A percentile compares a stretch with the other conserved stretches of the same genome.
phyloP scores from a whole-genome alignment of 139 green algal genomes.

The Volvox africanus region DNA sequence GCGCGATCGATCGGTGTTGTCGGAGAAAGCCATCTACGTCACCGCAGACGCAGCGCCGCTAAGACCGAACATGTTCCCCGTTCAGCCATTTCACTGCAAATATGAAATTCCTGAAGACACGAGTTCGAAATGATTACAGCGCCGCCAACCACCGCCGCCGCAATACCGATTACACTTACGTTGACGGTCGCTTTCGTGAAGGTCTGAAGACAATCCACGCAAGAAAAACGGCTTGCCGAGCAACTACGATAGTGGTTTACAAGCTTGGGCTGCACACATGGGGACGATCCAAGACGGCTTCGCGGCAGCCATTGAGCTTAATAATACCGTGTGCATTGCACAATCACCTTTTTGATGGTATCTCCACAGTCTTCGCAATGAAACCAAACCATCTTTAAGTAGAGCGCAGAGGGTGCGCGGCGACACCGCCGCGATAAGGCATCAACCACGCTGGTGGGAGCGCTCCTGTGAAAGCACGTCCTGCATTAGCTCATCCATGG shows the following conservation, averaged over 20 bases:
- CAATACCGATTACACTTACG: slow-evolving; percentile 44
- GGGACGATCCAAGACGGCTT: too few relatives aligned
- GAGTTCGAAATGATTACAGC: too few relatives aligned
- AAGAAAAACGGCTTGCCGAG: slow-evolving; percentile 78
- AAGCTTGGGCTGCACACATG: slow-evolving; percentile 82
- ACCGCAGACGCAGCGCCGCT: too few relatives aligned
- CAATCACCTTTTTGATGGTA: slow-evolving; percentile 87
- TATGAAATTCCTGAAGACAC: too few relatives aligned
- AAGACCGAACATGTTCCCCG: too few relatives aligned
- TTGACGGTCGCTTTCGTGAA: slow-evolving; percentile 81
- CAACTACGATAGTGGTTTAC: slow-evolving; percentile 75
- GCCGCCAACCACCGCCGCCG: not conserved
- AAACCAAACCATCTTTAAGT: slow-evolving; percentile 88
- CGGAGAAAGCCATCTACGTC: not conserved
- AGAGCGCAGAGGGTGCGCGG: not conserved
- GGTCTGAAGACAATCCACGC: slow-evolving; percentile 86
- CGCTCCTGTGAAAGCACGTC: too few relatives aligned
- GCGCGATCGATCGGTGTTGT: not conserved
- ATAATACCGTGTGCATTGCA: not conserved
- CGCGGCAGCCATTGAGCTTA: too few relatives aligned
- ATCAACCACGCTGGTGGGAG: not conserved
- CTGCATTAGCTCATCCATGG: too few relatives aligned
- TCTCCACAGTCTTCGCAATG: slow-evolving; percentile 93
- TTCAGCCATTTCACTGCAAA: too few relatives aligned
- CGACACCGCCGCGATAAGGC: not conserved